Conservation (phyloP, 2,329 filamentous ascomycete species). For the Pezicula carpinea region DNA sequence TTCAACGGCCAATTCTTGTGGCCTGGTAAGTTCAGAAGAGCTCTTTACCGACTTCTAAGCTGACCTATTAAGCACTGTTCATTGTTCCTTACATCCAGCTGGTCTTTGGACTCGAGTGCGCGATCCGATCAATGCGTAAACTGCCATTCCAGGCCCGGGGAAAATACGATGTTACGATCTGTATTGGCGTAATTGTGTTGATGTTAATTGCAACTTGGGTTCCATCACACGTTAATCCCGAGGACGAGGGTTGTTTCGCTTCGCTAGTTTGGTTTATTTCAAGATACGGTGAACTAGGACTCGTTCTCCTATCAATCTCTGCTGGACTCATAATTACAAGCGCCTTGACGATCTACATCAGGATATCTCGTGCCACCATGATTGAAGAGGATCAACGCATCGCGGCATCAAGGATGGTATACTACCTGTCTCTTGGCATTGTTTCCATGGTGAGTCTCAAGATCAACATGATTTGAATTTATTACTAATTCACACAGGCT, state of each 20-base stretch:
- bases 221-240: constrained; percentile 49
- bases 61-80: constrained; percentile 53
- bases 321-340: constrained; percentile 45
- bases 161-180: constrained; percentile 56
- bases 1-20: constrained; percentile 53
- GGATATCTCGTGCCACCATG: constrained; percentile 47
- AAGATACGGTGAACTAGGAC: constrained; percentile 52
- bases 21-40: constrained; percentile 43
- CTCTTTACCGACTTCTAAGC: constrained; percentile 4
- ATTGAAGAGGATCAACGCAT: constrained; percentile 57
- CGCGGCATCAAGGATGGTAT: constrained; percentile 65
- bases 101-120: constrained; percentile 59
- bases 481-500: constrained; percentile 37
- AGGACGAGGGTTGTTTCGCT: constrained; percentile 59
- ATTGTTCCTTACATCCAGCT: constrained; percentile 62
- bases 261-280: constrained; percentile 64
- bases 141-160: constrained; percentile 53
- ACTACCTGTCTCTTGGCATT: constrained; percentile 52
- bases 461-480: constrained; percentile 5
- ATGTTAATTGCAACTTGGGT: constrained; percentile 53
- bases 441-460: constrained; percentile 49
- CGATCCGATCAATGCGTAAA: constrained; percentile 48
- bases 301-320: constrained; percentile 48
- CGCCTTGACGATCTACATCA: constrained; percentile 50
- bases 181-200: constrained; percentile 45